Conservation (phyloP, 1,139 yeast species). For the Suhomyces bolitotheri region DNA sequence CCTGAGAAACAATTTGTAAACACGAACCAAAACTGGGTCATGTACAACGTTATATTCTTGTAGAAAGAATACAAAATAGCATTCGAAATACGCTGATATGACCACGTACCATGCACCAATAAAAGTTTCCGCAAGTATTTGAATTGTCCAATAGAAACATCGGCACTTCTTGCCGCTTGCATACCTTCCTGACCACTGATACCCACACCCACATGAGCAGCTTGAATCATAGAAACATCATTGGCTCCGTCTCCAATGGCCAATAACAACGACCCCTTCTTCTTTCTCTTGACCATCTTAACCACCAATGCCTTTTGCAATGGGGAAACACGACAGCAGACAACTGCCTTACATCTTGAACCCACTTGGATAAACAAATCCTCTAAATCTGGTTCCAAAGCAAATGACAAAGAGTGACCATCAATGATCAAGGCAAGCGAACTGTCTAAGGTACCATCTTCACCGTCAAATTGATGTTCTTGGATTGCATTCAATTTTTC, state of each 20-base stretch:
- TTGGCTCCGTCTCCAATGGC: constrained; percentile 99
- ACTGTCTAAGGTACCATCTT: constrained; percentile 54
- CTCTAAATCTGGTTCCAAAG: constrained; percentile 79
- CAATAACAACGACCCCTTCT: constrained; percentile 72
- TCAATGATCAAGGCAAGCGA: constrained; percentile 89
- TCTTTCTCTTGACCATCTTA: constrained; percentile 75
- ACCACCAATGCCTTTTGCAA: constrained; percentile 96
- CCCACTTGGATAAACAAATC: constrained; percentile 79
- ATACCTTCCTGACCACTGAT: constrained; percentile 99
- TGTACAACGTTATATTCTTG: constrained; percentile 90
- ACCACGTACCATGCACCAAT: constrained; percentile 97
- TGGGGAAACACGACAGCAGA: constrained; percentile 96
- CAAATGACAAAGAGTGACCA: constrained; percentile 85
- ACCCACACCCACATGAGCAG: constrained; percentile 98
- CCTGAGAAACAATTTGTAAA: constrained; percentile 92
- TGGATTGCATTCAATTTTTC: constrained; percentile 77
- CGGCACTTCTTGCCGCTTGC: constrained; percentile 99
- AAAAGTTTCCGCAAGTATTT: constrained; percentile 77
- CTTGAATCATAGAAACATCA: constrained; percentile 98
- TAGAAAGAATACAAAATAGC: constrained; percentile 94
- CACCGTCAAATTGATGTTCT: constrained; percentile 66
- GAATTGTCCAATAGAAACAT: constrained; percentile 95
- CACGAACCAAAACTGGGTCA: constrained; percentile 98
- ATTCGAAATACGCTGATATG: constrained; percentile 88
- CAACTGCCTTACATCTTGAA: constrained; percentile 85